Evolutionary conservation across 2,329 filamentous ascomycete genomes (phyloP).

Genomic region (Colletotrichum spaethianum): DNA sequence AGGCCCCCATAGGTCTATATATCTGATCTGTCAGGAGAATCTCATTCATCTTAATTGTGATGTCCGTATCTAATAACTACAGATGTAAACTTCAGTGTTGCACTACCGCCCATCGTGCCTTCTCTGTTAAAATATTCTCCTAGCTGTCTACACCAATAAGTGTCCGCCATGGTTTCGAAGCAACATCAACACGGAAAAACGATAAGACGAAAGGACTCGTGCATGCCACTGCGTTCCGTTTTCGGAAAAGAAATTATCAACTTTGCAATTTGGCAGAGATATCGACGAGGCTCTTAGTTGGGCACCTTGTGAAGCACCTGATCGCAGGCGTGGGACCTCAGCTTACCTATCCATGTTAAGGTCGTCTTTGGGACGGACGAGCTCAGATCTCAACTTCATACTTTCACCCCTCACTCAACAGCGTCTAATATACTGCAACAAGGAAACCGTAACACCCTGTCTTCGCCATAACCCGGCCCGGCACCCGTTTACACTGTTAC

Average conservation of each 20-base stretch:
- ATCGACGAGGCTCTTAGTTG: neutral
- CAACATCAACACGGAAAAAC: neutral
- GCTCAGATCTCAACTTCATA: conserved; percentile 1
- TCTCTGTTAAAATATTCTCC: neutral
- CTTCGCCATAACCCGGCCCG: neutral
- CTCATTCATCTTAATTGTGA: neutral
- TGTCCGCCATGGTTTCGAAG: neutral
- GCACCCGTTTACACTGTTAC: neutral
- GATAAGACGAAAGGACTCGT: neutral
- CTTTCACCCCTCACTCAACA: neutral
- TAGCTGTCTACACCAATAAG: neutral
- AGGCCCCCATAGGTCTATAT: neutral
- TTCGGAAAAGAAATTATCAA: neutral
- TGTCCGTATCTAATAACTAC: neutral
- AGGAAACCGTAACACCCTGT: neutral
- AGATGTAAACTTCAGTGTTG: neutral
- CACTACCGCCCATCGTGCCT: neutral
- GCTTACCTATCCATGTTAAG: neutral
- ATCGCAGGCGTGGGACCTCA: conserved; percentile 2
- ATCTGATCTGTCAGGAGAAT: neutral
- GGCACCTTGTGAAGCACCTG: neutral
- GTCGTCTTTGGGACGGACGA: too few relatives aligned
- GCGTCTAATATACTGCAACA: neutral
- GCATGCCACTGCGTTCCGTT: neutral
- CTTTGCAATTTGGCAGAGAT: neutral